A percentile compares a stretch with the other conserved stretches of the same genome.
phyloP scores from a whole-genome alignment of 495 filamentous ascomycete genomes.

The Podospora comata region DNA sequence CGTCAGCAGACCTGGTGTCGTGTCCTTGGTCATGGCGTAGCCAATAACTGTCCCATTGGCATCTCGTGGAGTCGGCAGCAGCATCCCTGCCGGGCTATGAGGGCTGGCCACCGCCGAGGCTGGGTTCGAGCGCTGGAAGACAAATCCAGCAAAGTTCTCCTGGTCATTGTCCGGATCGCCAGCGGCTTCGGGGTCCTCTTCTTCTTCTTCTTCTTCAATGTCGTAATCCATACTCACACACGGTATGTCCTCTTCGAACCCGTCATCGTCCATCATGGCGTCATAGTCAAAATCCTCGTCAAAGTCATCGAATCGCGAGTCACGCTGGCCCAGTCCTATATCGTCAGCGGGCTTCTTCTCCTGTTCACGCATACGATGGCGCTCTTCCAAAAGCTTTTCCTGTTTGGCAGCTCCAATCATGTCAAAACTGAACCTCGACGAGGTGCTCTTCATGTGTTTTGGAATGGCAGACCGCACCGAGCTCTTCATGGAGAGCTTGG shows the following conservation, averaged over 20 bases:
- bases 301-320: conserved; percentile 57
- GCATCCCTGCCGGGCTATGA: conserved; percentile 36
- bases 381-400: conserved; percentile 81
- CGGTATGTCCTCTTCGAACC: conserved; percentile 71
- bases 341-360: conserved; percentile 45
- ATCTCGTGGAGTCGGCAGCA: conserved; percentile 54
- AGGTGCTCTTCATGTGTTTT: conserved; percentile 79
- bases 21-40: conserved; percentile 48
- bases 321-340: conserved; percentile 26
- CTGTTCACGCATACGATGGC: conserved; percentile 69
- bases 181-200: conserved; percentile 27
- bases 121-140: conserved; percentile 50
- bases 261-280: conserved; percentile 66
- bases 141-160: conserved; percentile 53
- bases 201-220: conserved; percentile 2
- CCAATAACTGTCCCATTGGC: conserved; percentile 47
- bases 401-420: conserved; percentile 79
- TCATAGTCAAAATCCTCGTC: conserved; percentile 70
- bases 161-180: conserved; percentile 48
- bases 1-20: conserved; percentile 24
- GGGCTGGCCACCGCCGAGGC: conserved; percentile 48
- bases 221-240: conserved; percentile 68
- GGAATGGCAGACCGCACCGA: conserved; percentile 54
- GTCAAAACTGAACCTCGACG: conserved; percentile 89
- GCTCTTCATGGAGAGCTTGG: conserved; percentile 41